Conservation (phyloP, 1,139 yeast species). For the Candida sp. region DNA sequence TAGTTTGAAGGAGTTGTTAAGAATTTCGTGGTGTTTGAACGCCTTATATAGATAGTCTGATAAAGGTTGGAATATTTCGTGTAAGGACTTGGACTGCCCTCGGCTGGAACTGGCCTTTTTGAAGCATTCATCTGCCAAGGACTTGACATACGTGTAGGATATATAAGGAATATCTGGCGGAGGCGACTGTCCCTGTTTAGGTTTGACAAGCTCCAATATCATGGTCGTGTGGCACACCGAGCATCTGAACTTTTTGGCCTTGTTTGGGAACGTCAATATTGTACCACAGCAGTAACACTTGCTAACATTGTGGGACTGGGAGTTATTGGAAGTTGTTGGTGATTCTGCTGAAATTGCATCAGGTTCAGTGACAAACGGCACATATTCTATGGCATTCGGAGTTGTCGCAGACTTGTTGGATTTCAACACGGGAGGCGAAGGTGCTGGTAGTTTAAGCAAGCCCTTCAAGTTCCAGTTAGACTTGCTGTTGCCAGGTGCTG, state of each 20-base stretch:
- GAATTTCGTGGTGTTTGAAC: slow-evolving; percentile 42
- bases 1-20: slow-evolving; percentile 55
- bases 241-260: slow-evolving; percentile 56
- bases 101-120: slow-evolving; percentile 15
- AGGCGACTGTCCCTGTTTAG: not conserved
- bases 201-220: slow-evolving; percentile 21
- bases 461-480: slow-evolving; percentile 8
- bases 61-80: slow-evolving; percentile 53
- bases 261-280: slow-evolving; percentile 50
- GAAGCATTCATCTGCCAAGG: slow-evolving; percentile 33
- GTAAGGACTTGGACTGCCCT: slow-evolving; percentile 21
- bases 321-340: slow-evolving; percentile 4
- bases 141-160: slow-evolving; percentile 29
- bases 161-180: slow-evolving; percentile 21
- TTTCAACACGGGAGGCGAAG: slow-evolving; percentile 1
- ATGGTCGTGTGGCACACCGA: slow-evolving; percentile 59
- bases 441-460: slow-evolving; percentile 8
- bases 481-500: not conserved
- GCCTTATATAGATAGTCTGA: slow-evolving; percentile 44
- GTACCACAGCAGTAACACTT: slow-evolving; percentile 67
- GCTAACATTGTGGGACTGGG: slow-evolving; percentile 18
- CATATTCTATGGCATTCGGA: slow-evolving; percentile 5
- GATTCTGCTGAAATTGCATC: slow-evolving; percentile 3
- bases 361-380: not conserved
- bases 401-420: slow-evolving; percentile 3